A percentile compares a stretch with the other conserved stretches of the same genome.
Evolutionary conservation across 768 basidiomycete species (phyloP).

Genomic region (Phanerodontia chrysosporium): DNA sequence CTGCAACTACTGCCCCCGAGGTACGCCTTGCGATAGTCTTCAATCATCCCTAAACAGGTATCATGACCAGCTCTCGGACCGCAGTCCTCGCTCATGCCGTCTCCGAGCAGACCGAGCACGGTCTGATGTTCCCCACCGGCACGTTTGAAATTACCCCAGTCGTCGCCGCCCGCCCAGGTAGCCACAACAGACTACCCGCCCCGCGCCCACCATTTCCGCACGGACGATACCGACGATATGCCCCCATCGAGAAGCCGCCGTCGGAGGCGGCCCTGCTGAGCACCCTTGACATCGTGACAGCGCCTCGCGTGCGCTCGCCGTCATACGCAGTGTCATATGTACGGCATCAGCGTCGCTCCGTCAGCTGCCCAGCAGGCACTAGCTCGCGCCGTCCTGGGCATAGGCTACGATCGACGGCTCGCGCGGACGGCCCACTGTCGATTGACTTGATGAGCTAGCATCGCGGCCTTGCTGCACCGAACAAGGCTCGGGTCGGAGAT

Average conservation of each 20-base stretch:
- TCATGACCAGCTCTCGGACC: background rate
- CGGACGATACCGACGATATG: background rate
- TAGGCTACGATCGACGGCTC: no score
- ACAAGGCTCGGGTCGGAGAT: no score
- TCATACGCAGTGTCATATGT: no score
- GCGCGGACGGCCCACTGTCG: no score
- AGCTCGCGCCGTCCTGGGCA: no score
- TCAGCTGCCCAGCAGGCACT: no score
- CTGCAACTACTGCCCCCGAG: background rate
- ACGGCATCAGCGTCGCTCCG: no score
- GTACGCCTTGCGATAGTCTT: background rate
- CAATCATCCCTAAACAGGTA: background rate
- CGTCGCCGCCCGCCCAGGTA: background rate
- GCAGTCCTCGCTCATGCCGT: background rate
- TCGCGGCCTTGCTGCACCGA: no score
- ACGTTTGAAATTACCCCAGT: background rate
- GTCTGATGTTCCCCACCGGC: background rate
- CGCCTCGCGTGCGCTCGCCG: no score
- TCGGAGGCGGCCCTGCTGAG: background rate
- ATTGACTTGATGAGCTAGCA: no score
- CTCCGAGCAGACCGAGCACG: background rate
- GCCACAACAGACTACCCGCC: background rate
- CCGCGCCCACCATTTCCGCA: background rate
- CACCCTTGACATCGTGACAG: no score
- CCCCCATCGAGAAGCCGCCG: background rate